These are phyloP conservation scores for Corylus americana DNA, from an alignment of 306 rosid species.

Conservation along the genomic window DNA sequence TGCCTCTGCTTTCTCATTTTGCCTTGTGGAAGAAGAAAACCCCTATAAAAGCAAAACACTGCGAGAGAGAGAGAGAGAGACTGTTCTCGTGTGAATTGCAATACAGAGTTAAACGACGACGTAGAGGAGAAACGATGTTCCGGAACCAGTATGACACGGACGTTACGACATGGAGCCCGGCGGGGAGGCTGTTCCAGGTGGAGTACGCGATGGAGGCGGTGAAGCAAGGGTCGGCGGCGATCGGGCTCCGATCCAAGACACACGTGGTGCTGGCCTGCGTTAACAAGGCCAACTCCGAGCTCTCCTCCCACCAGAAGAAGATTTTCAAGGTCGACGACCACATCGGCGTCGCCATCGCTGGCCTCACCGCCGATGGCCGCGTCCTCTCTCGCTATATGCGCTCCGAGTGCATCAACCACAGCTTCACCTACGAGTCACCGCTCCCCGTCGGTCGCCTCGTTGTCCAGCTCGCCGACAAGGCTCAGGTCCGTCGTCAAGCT, in stretches of 20 bases:
- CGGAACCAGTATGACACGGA: slow-evolving; percentile 91
- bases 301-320: slow-evolving; percentile 98
- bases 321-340: slow-evolving; percentile 97
- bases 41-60: neutral
- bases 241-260: slow-evolving; percentile 91
- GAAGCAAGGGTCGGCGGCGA: slow-evolving; percentile 96
- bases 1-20: neutral
- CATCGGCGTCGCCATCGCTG: slow-evolving; percentile 98
- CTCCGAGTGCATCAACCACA: slow-evolving; percentile 81
- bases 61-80: neutral
- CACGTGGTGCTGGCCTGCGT: slow-evolving; percentile 92
- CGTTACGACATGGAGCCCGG: slow-evolving; percentile 95
- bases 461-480: slow-evolving; percentile 97
- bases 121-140: slow-evolving; percentile 49
- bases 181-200: slow-evolving; percentile 90
- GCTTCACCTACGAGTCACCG: slow-evolving; percentile 84
- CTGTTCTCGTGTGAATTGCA: neutral
- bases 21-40: slow-evolving; percentile 43
- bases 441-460: slow-evolving; percentile 95
- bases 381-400: slow-evolving; percentile 94
- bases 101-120: slow-evolving; percentile 11
- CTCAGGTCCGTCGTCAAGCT: slow-evolving; percentile 59
- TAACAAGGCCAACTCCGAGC: slow-evolving; percentile 89
- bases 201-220: slow-evolving; percentile 99
- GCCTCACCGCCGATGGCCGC: slow-evolving; percentile 94